phyloP scores from a whole-genome alignment of 164 flowering plant genomes.

The Litsea cubeba region DNA sequence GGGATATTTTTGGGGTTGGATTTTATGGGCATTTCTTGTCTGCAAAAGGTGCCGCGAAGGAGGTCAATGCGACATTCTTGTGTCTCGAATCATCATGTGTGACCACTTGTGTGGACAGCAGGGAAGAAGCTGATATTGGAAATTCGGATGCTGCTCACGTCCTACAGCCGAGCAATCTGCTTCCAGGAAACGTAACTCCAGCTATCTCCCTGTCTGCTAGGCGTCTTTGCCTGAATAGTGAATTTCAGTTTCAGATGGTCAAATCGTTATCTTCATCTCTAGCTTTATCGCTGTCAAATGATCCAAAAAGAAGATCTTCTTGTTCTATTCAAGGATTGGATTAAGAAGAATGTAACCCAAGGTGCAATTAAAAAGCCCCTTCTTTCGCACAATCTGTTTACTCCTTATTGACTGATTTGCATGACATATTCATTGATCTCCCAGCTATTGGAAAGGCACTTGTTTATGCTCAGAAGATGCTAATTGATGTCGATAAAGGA shows the following conservation, averaged over 20 bases:
- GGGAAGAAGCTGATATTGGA: slow-evolving; percentile 17
- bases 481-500: slow-evolving; percentile 60
- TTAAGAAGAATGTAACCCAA: slow-evolving; percentile 25
- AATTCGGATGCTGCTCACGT: slow-evolving; percentile 14
- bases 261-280: slow-evolving; percentile 39
- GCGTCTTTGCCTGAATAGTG: slow-evolving; percentile 33
- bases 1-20: slow-evolving; percentile 73
- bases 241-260: slow-evolving; percentile 39
- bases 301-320: slow-evolving; percentile 6
- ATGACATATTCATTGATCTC: slow-evolving; percentile 53
- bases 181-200: slow-evolving; percentile 38
- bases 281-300: slow-evolving; percentile 11
- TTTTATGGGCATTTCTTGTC: slow-evolving; percentile 68
- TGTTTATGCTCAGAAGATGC: slow-evolving; percentile 68
- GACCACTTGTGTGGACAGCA: slow-evolving; percentile 4
- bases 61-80: slow-evolving; percentile 60
- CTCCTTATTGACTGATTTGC: slow-evolving; percentile 60
- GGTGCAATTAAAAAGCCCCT: slow-evolving; percentile 48
- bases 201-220: slow-evolving; percentile 19
- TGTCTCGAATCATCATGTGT: slow-evolving; percentile 57
- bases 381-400: slow-evolving; percentile 72
- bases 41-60: slow-evolving; percentile 66
- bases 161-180: slow-evolving; percentile 38
- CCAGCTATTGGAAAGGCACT: slow-evolving; percentile 68
- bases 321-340: slow-evolving; percentile 20